phyloP scores from a whole-genome alignment of 495 filamentous ascomycete genomes.

The Trypethelium eluteriae region DNA sequence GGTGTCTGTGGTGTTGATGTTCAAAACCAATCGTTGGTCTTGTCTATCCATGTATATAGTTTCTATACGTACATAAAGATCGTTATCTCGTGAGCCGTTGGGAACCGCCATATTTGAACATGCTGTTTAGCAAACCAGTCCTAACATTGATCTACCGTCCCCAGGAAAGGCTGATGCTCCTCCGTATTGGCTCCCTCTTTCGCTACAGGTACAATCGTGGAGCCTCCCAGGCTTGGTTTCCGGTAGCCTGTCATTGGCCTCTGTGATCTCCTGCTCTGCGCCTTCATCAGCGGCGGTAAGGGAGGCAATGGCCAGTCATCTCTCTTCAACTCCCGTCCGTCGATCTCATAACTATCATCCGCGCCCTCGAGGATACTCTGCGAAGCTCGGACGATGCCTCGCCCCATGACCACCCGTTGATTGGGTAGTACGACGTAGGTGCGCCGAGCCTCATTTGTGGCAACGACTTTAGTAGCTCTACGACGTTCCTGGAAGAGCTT shows the following conservation, averaged over 20 bases:
- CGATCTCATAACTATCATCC: neutral
- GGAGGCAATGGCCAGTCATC: slow-evolving; percentile 6
- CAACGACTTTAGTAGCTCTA: neutral
- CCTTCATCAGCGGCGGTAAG: neutral
- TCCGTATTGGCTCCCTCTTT: neutral
- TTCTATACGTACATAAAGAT: no score
- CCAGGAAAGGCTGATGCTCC: neutral
- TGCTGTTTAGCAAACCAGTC: no score
- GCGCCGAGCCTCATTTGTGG: neutral
- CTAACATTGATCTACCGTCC: neutral
- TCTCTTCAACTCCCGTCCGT: neutral
- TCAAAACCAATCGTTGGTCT: no score
- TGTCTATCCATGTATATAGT: no score
- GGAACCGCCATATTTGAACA: no score
- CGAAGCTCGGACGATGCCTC: neutral
- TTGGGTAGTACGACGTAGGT: slow-evolving; percentile 6
- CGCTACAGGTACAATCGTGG: neutral
- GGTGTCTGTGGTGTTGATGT: no score
- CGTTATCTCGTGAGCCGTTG: no score
- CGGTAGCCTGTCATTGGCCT: neutral
- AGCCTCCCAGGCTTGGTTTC: neutral
- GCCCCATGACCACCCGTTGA: slow-evolving; percentile 2
- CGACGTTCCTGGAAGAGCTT: neutral
- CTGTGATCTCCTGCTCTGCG: neutral
- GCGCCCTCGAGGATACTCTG: neutral